Conservation (phyloP, 208 protist species). For the Crithidia expoeki region DNA sequence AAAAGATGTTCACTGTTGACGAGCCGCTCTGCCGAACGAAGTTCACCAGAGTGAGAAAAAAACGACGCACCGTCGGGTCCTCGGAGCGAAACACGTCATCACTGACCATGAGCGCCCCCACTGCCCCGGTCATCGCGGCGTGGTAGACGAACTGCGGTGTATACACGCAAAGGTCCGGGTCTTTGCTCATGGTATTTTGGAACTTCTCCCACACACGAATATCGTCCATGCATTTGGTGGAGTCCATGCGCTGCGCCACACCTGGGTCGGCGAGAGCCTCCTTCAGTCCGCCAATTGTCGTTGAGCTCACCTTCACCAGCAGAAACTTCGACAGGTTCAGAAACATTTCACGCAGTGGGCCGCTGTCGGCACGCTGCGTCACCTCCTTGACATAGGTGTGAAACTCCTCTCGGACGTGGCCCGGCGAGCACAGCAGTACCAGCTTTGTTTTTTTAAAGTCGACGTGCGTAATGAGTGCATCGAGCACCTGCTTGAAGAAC, state of each 20-base stretch:
- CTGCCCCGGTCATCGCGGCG: slow-evolving; percentile 79
- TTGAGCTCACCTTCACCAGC: slow-evolving; percentile 86
- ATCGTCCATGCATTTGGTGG: slow-evolving; percentile 93
- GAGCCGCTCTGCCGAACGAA: slow-evolving; percentile 83
- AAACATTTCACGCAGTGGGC: slow-evolving; percentile 70
- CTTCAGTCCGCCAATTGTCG: slow-evolving; percentile 83
- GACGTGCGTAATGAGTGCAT: slow-evolving; percentile 89
- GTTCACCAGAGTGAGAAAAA: slow-evolving; percentile 93
- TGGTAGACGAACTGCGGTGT: slow-evolving; percentile 88
- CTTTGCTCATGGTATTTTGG: slow-evolving; percentile 90
- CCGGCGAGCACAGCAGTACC: slow-evolving; percentile 94
- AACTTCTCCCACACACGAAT: slow-evolving; percentile 93
- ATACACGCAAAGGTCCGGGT: slow-evolving; percentile 93
- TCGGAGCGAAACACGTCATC: slow-evolving; percentile 93
- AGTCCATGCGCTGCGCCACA: slow-evolving; percentile 74
- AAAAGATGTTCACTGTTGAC: slow-evolving; percentile 91
- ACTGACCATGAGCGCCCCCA: slow-evolving; percentile 90
- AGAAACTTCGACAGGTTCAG: slow-evolving; percentile 93
- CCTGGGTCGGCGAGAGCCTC: slow-evolving; percentile 89
- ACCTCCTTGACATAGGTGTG: slow-evolving; percentile 53
- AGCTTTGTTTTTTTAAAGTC: slow-evolving; percentile 95
- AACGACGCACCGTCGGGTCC: slow-evolving; percentile 79
- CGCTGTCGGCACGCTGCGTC: slow-evolving; percentile 42
- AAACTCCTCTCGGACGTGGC: slow-evolving; percentile 94
- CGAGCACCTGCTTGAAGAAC: slow-evolving; percentile 94